A percentile compares a stretch with the other conserved stretches of the same genome.
Conservation (phyloP, 805 yeast genomes). For the Yamadazyma phyllophila region DNA sequence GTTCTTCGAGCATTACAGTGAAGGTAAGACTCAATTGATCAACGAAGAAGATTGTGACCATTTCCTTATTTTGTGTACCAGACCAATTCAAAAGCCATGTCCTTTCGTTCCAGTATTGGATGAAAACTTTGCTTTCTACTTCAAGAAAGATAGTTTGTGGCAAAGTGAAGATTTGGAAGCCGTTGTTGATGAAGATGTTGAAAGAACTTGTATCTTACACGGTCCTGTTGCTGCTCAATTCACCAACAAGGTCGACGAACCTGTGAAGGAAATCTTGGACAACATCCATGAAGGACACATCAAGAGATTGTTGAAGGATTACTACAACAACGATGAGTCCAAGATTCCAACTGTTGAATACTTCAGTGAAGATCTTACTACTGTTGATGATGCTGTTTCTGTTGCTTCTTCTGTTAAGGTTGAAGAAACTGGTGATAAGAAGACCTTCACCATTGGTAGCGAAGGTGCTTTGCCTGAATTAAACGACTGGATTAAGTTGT, state of each 20-base stretch:
- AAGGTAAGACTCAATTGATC: constrained; percentile 75
- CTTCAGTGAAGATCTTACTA: constrained; percentile 51
- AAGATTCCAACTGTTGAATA: constrained; percentile 86
- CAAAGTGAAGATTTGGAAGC: constrained; percentile 97
- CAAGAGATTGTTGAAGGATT: constrained; percentile 60
- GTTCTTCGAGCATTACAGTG: constrained; percentile 69
- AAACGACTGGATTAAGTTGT: constrained; percentile 66
- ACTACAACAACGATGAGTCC: constrained; percentile 66
- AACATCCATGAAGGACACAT: constrained; percentile 89
- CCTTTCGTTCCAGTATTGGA: constrained; percentile 96
- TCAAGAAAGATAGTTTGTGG: constrained; percentile 99
- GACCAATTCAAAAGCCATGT: constrained; percentile 92
- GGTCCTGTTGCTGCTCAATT: constrained; percentile 98
- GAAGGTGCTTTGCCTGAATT: constrained; percentile 35
- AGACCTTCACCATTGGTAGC: constrained; percentile 37
- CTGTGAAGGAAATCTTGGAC: constrained; percentile 87
- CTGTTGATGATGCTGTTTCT: not conserved
- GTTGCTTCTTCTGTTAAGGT: constrained; percentile 33
- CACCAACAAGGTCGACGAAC: constrained; percentile 85
- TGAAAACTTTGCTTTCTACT: constrained; percentile 90
- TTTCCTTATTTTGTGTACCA: constrained; percentile 79
- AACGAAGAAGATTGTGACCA: constrained; percentile 94
- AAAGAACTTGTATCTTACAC: constrained; percentile 97
- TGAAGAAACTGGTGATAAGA: constrained; percentile 24
- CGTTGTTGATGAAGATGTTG: constrained; percentile 93